phyloP scores from a whole-genome alignment of 108 stramenopile genomes.

The Cyclotella cryptica region DNA sequence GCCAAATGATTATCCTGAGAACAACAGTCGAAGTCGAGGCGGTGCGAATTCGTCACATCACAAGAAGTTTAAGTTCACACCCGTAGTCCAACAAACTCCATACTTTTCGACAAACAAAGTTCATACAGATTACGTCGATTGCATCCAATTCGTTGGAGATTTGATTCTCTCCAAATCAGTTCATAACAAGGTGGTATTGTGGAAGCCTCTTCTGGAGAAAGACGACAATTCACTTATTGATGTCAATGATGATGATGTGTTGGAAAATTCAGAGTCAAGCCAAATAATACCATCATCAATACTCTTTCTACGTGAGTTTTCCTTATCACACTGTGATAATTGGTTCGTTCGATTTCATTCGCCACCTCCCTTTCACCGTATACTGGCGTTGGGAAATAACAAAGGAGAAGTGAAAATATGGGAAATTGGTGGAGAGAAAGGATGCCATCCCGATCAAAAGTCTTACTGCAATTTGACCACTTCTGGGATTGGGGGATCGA shows the following conservation, averaged over 20 bases:
- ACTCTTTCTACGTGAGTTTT: slow-evolving; percentile 50
- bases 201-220: slow-evolving; percentile 69
- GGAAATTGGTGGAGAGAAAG: slow-evolving; percentile 55
- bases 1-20: slow-evolving; percentile 14
- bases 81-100: slow-evolving; percentile 67
- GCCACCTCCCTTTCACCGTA: slow-evolving; percentile 34
- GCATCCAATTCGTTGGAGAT: slow-evolving; percentile 81
- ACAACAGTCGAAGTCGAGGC: slow-evolving; percentile 6
- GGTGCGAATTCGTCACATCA: not conserved
- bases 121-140: slow-evolving; percentile 83
- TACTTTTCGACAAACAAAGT: slow-evolving; percentile 73
- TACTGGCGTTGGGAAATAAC: slow-evolving; percentile 77
- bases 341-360: slow-evolving; percentile 81
- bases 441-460: slow-evolving; percentile 36
- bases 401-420: slow-evolving; percentile 77
- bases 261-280: slow-evolving; percentile 12
- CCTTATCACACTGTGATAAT: slow-evolving; percentile 44
- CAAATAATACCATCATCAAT: slow-evolving; percentile 33
- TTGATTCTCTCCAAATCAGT: slow-evolving; percentile 81
- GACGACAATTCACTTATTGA: slow-evolving; percentile 2
- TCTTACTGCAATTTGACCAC: slow-evolving; percentile 40
- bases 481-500: slow-evolving; percentile 8
- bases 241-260: slow-evolving; percentile 10
- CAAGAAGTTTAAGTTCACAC: not conserved
- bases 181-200: slow-evolving; percentile 70